Percentiles rank a stretch among this genome's conserved stretches.
Conservation (phyloP, 2,329 filamentous ascomycete genomes). For the Aspergillus brunneoviolaceus region DNA sequence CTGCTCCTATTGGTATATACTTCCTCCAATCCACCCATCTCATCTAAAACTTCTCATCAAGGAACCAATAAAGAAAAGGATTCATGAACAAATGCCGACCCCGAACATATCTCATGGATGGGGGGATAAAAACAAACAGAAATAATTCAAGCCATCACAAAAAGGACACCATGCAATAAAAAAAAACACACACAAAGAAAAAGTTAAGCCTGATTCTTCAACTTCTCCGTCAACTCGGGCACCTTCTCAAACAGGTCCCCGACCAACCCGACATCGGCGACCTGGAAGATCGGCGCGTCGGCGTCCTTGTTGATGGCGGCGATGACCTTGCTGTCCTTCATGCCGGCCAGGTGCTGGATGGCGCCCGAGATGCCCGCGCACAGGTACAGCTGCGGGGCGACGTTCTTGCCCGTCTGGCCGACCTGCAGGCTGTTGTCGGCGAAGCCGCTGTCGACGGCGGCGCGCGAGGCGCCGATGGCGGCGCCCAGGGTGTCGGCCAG, state of each 20-base stretch:
- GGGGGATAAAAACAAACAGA: too few relatives aligned
- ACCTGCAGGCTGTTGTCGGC: slow-evolving; percentile 98
- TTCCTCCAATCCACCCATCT: neutral
- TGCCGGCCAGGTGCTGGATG: slow-evolving; percentile 96
- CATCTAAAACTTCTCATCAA: neutral
- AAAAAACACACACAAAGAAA: neutral
- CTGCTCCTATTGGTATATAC: slow-evolving; percentile 9
- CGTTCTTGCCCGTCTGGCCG: slow-evolving; percentile 97
- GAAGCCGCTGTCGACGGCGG: slow-evolving; percentile 94
- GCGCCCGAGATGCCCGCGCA: slow-evolving; percentile 95
- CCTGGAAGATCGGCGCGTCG: slow-evolving; percentile 97
- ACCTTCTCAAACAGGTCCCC: slow-evolving; percentile 95
- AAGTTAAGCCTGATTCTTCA: slow-evolving; percentile 57
- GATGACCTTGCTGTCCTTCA: slow-evolving; percentile 99
- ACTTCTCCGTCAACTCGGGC: slow-evolving; percentile 91
- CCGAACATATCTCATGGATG: too few relatives aligned
- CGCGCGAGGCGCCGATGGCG: slow-evolving; percentile 92
- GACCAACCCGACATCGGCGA: slow-evolving; percentile 92
- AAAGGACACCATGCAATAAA: too few relatives aligned
- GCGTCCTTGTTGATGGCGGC: slow-evolving; percentile 97
- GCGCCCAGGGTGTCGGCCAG: slow-evolving; percentile 89
- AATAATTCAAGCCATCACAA: too few relatives aligned
- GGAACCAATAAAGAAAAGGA: neutral
- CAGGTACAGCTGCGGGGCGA: slow-evolving; percentile 91
- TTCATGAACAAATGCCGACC: neutral